Percentiles rank a stretch among this genome's conserved stretches.
phyloP scores from a whole-genome alignment of 257 asterid genomes.

The Solanum bulbocastanum region DNA sequence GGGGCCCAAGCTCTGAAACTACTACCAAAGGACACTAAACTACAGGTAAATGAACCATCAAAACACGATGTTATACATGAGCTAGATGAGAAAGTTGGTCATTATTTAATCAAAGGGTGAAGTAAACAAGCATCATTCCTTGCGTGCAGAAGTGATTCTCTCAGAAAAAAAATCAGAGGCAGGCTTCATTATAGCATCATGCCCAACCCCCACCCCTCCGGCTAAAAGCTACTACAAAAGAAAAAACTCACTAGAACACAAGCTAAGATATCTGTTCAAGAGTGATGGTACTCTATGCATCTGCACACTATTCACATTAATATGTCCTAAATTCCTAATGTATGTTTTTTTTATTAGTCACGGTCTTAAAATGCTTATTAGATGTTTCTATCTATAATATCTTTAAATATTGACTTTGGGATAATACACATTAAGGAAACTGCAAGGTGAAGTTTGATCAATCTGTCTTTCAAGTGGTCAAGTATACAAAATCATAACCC shows the following conservation, averaged over 20 bases:
- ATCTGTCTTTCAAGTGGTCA: not conserved
- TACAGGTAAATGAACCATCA: slow-evolving; percentile 41
- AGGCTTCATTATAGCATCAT: not conserved
- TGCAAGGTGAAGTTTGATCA: not conserved
- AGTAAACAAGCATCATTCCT: not conserved
- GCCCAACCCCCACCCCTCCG: not conserved
- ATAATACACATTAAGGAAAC: not conserved
- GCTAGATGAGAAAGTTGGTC: not conserved
- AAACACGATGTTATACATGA: not conserved
- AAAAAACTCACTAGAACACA: not conserved
- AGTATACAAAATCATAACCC: not conserved
- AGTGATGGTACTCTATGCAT: not conserved
- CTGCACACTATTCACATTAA: not conserved
- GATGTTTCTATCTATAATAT: not conserved
- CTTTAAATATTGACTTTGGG: not conserved
- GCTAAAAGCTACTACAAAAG: not conserved
- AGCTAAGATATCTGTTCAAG: not conserved
- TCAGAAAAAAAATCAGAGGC: not conserved
- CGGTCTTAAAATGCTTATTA: not conserved
- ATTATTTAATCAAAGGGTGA: not conserved
- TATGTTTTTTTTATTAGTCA: not conserved
- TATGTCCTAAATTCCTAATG: not conserved
- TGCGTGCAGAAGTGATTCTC: not conserved
- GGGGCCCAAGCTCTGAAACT: slow-evolving; percentile 93
- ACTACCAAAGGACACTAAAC: slow-evolving; percentile 84